Evolutionary conservation across 805 yeast genomes (phyloP).

Genomic region (Lipomyces sp.): DNA sequence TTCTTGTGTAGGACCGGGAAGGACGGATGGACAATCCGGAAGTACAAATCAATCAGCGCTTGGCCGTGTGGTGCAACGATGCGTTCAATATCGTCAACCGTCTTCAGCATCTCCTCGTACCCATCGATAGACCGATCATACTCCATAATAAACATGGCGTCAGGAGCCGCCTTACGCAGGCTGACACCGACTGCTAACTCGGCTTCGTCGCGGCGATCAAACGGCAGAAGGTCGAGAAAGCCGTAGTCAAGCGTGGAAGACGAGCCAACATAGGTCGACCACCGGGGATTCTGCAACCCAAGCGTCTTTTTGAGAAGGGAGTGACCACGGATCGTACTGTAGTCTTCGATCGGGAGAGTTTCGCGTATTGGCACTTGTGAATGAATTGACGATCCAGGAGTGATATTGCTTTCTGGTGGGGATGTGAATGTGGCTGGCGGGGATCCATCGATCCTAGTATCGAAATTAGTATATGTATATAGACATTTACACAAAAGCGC

Average conservation of each 20-base stretch:
- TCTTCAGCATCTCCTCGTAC: slow-evolving; percentile 70
- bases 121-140: slow-evolving; percentile 76
- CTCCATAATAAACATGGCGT: slow-evolving; percentile 71
- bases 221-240: slow-evolving; percentile 64
- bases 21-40: slow-evolving; percentile 84
- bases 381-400: not conserved
- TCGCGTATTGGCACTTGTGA: slow-evolving; percentile 27
- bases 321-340: slow-evolving; percentile 64
- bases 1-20: slow-evolving; percentile 90
- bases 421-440: slow-evolving; percentile 1
- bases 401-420: slow-evolving; percentile 1
- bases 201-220: slow-evolving; percentile 79
- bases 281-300: slow-evolving; percentile 84
- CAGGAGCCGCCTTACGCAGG: slow-evolving; percentile 77
- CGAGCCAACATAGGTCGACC: slow-evolving; percentile 86
- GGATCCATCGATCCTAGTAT: slow-evolving; percentile 15
- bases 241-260: slow-evolving; percentile 81
- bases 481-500: slow-evolving; percentile 37
- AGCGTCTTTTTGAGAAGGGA: slow-evolving; percentile 70
- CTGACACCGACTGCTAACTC: slow-evolving; percentile 68
- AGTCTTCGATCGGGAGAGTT: slow-evolving; percentile 63
- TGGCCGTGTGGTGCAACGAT: slow-evolving; percentile 93
- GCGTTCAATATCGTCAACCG: slow-evolving; percentile 81
- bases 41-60: slow-evolving; percentile 68
- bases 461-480: slow-evolving; percentile 35